Percentiles rank a stretch among this genome's conserved stretches.
These are phyloP conservation scores for Colletotrichum viniferum DNA, from an alignment of 2,329 filamentous ascomycete species.

Conservation along the genomic window DNA sequence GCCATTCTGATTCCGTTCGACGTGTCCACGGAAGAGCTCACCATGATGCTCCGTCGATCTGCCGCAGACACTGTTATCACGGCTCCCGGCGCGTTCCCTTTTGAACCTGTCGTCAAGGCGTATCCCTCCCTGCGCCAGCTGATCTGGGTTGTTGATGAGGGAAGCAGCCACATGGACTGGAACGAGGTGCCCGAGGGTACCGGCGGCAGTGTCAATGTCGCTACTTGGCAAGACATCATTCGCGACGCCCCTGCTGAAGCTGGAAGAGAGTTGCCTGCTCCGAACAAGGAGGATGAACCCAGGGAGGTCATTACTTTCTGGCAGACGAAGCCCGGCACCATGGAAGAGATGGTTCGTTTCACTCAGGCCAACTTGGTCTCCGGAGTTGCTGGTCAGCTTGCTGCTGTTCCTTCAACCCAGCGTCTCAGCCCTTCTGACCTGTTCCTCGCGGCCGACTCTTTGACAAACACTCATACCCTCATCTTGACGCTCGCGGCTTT, in stretches of 20 bases:
- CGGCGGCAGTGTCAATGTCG: slow-evolving; percentile 75
- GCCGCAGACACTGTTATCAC: slow-evolving; percentile 84
- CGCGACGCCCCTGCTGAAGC: slow-evolving; percentile 67
- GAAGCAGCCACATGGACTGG: slow-evolving; percentile 94
- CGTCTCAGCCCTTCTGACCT: slow-evolving; percentile 77
- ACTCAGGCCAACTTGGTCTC: slow-evolving; percentile 85
- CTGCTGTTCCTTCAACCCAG: slow-evolving; percentile 75
- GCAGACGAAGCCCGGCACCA: slow-evolving; percentile 55
- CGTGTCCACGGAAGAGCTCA: slow-evolving; percentile 69
- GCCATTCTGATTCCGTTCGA: slow-evolving; percentile 87
- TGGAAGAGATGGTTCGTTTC: slow-evolving; percentile 80
- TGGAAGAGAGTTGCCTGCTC: slow-evolving; percentile 67
- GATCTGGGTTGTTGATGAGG: slow-evolving; percentile 91
- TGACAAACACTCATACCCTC: slow-evolving; percentile 80
- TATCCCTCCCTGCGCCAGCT: slow-evolving; percentile 77
- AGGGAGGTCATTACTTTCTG: slow-evolving; percentile 71
- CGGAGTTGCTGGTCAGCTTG: slow-evolving; percentile 79
- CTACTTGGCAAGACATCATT: slow-evolving; percentile 92
- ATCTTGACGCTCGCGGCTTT: slow-evolving; percentile 81
- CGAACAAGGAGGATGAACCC: slow-evolving; percentile 57
- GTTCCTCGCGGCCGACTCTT: slow-evolving; percentile 82
- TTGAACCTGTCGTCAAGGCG: slow-evolving; percentile 71
- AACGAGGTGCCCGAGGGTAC: slow-evolving; percentile 82
- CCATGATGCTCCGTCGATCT: slow-evolving; percentile 73
- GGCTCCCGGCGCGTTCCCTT: slow-evolving; percentile 83